A percentile compares a stretch with the other conserved stretches of the same genome.
Conservation (phyloP, 148 eudicot species). For the Rhododendron henanense region DNA sequence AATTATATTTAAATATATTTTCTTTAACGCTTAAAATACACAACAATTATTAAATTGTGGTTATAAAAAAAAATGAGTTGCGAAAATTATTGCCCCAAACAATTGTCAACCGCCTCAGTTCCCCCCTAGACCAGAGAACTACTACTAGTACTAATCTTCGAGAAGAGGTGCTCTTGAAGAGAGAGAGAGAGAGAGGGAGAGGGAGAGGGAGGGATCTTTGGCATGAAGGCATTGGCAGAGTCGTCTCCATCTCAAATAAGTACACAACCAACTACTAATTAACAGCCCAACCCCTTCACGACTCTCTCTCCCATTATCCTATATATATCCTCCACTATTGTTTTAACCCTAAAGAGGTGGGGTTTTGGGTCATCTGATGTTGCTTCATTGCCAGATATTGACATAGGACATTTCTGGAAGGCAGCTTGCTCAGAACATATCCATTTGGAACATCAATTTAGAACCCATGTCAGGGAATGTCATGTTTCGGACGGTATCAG, state of each 20-base stretch:
- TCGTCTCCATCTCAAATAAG: not conserved
- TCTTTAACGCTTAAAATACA: too few relatives aligned
- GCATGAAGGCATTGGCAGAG: not conserved
- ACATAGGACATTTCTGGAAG: not conserved
- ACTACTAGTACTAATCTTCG: not conserved
- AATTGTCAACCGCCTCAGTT: not conserved
- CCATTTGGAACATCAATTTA: not conserved
- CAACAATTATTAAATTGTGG: not conserved
- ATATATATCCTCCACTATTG: not conserved
- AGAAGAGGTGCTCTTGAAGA: not conserved
- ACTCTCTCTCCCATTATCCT: not conserved
- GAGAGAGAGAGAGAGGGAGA: not conserved
- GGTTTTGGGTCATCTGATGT: not conserved
- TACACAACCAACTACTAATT: not conserved
- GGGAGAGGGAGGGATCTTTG: not conserved
- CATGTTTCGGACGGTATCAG: conserved; percentile 28
- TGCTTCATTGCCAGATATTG: not conserved
- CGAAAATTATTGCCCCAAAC: not conserved
- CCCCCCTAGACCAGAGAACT: not conserved
- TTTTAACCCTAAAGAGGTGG: not conserved
- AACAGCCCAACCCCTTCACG: conserved; percentile 5
- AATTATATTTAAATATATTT: too few relatives aligned
- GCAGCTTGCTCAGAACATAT: not conserved
- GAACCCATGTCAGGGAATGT: conserved; percentile 9
- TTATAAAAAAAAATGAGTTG: too few relatives aligned